A percentile compares a stretch with the other conserved stretches of the same genome.
Evolutionary conservation across 2,329 filamentous ascomycete species (phyloP).

Genomic region (Neonectria hederae): DNA sequence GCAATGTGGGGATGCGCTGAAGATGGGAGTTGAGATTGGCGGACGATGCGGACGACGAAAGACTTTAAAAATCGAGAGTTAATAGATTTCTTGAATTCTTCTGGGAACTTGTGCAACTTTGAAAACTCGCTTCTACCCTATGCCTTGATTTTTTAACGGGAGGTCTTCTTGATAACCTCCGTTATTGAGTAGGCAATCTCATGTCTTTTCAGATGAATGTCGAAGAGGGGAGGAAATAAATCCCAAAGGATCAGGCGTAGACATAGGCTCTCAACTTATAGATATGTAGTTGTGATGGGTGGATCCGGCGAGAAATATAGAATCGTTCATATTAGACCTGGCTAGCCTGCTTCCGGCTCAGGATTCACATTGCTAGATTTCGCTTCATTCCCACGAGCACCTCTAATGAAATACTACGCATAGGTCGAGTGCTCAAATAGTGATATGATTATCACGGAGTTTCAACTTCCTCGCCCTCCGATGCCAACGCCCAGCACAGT

Average conservation of each 20-base stretch:
- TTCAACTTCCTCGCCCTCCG: no score
- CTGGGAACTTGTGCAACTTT: not conserved
- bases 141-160: not conserved
- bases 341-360: no score
- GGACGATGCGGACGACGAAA: constrained; percentile 30
- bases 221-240: not conserved
- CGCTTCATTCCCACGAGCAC: no score
- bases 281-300: no score
- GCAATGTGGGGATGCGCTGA: constrained; percentile 13
- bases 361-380: no score
- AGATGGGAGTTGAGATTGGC: constrained; percentile 27
- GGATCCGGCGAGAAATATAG: no score
- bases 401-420: no score
- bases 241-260: not conserved
- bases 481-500: no score
- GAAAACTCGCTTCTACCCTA: not conserved
- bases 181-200: not conserved
- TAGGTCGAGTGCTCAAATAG: no score
- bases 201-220: not conserved
- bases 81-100: constrained; percentile 41
- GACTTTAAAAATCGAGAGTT: constrained; percentile 37
- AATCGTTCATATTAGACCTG: no score
- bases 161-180: not conserved
- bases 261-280: no score
- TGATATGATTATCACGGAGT: no score